Evolutionary conservation across 768 basidiomycete species (phyloP), one percentile per base, ranked within the genome.

Genomic region (Vararia minispora): DNA sequence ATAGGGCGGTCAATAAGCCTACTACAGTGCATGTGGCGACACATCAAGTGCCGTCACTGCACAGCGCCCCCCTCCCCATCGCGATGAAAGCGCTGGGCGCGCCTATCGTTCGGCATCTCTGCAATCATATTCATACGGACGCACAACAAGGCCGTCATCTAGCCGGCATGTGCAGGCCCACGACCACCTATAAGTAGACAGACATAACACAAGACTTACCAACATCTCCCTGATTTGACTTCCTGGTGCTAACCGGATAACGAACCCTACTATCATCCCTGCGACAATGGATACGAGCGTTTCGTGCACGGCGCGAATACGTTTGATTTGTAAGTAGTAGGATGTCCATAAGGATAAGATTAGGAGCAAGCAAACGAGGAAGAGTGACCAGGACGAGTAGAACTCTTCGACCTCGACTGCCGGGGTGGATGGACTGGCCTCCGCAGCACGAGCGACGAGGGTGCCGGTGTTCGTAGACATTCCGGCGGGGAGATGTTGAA

Each of bases 141-240:
- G n/a, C n/a, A n/a, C n/a, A n/a, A n/a, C n/a, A n/a, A n/a, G n/a
- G n/a, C n/a, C n/a, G n/a, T n/a, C n/a, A n/a, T n/a, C n/a, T n/a
- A n/a, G n/a, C n/a, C n/a, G n/a, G n/a, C 16, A 30, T n/a, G 18
- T 17, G 12, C 10, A 18, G 23, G 7, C 26, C 10, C 0, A 21
- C 10, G 18, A 16, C 26, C 13, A 30, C 24, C 27, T n/a, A n/a
- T n/a, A n/a, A n/a, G n/a, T n/a, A n/a, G n/a, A n/a, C n/a, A 22
- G 18, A 41, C 21, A 34, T 8, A 36, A 16, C 25, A 18, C 9
- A 28, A 2, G 2, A 68, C 90, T 71, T 63, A 92, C 91, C 66
- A 99, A 67, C 94, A 99, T 99, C 54, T 92, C 89, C 51, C 90
- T 70, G 44, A 99, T 97, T 72, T 94, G 78, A 41, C 82, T 86